Evolutionary conservation across 2,329 filamentous ascomycete genomes (phyloP).

Genomic region (Penicillium sp.): DNA sequence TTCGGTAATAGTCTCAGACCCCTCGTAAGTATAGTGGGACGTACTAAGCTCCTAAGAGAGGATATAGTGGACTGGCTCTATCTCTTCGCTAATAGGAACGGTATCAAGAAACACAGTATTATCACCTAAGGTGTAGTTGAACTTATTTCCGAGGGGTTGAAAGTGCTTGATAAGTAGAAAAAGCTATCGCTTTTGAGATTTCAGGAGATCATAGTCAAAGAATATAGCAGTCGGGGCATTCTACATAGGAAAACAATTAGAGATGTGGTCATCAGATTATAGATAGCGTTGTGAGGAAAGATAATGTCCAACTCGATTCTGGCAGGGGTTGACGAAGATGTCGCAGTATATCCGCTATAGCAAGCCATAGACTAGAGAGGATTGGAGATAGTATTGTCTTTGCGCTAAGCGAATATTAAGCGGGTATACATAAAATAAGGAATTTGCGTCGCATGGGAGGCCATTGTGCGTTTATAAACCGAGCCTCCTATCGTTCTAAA

Average conservation of each 20-base stretch:
- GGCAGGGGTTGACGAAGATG: background rate
- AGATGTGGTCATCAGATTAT: background rate
- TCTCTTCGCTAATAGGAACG: background rate
- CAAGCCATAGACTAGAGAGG: background rate
- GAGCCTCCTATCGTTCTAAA: background rate
- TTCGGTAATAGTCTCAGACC: background rate
- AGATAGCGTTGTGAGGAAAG: background rate
- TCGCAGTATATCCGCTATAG: background rate
- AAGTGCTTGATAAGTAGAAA: constrained; percentile 1
- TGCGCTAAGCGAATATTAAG: background rate
- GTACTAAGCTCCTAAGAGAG: background rate
- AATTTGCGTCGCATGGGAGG: background rate
- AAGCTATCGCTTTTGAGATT: background rate
- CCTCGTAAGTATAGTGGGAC: background rate
- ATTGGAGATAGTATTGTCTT: background rate
- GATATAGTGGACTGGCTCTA: background rate
- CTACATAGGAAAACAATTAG: background rate
- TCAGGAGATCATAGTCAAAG: background rate
- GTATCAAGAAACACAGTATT: background rate
- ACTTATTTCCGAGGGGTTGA: background rate
- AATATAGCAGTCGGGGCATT: background rate
- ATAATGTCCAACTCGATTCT: background rate
- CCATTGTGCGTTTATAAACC: background rate
- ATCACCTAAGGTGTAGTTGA: background rate
- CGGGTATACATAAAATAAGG: background rate